Evolutionary conservation across 169 alveolate species (phyloP).

Genomic region (Plasmodium cynomolgi): DNA sequence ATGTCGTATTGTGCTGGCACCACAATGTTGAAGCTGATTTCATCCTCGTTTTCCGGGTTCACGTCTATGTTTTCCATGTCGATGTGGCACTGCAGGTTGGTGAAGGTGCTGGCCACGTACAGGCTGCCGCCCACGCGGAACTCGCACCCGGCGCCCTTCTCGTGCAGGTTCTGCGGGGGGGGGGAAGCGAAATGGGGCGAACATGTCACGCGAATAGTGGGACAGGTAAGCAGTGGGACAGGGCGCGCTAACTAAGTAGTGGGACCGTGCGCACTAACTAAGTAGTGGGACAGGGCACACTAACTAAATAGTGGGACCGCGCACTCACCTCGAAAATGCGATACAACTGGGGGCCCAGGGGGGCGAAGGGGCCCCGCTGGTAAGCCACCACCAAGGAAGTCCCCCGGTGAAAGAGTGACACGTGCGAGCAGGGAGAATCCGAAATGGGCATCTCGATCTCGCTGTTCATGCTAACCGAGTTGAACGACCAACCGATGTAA

Average conservation of each 20-base stretch:
- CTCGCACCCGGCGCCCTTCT: constrained; percentile 20
- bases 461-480: constrained; percentile 6
- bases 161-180: background rate
- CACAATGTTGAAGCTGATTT: constrained; percentile 22
- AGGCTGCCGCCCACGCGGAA: constrained; percentile 35
- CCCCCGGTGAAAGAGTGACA: background rate
- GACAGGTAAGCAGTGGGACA: background rate
- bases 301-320: too few species aligned
- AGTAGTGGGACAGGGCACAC: too few species aligned
- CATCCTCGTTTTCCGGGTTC: background rate
- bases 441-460: constrained; percentile 11
- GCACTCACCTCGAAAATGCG: constrained; percentile 13
- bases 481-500: constrained; percentile 50
- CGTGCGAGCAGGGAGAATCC: constrained; percentile 9
- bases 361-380: background rate
- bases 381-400: constrained; percentile 6
- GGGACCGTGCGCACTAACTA: too few species aligned
- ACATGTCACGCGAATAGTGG: too few species aligned
- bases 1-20: background rate
- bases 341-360: background rate
- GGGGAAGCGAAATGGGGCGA: too few species aligned
- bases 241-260: too few species aligned
- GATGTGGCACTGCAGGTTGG: constrained; percentile 8
- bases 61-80: background rate
- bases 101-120: constrained; percentile 21